These are phyloP conservation scores for Hymenoscyphus fructigenus DNA, from an alignment of 2,329 filamentous ascomycete species.

Conservation along the genomic window DNA sequence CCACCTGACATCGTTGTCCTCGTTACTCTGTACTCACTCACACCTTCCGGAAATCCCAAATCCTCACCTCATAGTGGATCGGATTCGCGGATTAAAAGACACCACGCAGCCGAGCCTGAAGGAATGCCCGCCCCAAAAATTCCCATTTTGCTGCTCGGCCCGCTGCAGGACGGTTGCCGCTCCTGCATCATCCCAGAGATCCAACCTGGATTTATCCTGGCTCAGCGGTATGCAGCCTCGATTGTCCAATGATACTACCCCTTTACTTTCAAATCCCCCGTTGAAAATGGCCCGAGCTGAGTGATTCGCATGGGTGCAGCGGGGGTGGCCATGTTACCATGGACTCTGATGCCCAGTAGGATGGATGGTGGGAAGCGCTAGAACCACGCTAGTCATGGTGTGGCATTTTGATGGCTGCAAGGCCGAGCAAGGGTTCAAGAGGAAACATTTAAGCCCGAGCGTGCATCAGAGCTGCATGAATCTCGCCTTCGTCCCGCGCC, in stretches of 20 bases:
- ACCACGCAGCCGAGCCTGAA: slow-evolving; percentile 10
- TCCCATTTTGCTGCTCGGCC: slow-evolving; percentile 27
- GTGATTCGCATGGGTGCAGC: slow-evolving; percentile 2
- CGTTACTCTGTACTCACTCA: not conserved
- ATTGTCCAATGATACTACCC: slow-evolving; percentile 9
- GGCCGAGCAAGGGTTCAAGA: not conserved
- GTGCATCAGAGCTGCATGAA: slow-evolving; percentile 12
- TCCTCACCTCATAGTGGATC: not conserved
- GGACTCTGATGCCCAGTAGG: slow-evolving; percentile 23
- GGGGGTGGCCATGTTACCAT: not conserved
- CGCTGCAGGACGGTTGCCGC: slow-evolving; percentile 32
- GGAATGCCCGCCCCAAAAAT: not conserved
- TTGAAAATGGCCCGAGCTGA: slow-evolving; percentile 18
- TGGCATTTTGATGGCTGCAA: slow-evolving; percentile 10
- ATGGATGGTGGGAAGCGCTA: slow-evolving; percentile 24
- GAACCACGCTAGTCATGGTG: not conserved
- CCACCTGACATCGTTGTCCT: not conserved
- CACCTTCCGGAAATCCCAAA: too few species aligned
- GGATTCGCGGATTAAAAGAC: not conserved
- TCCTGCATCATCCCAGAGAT: slow-evolving; percentile 5
- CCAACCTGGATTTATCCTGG: slow-evolving; percentile 10
- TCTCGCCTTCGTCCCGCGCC: slow-evolving; percentile 28
- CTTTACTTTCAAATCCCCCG: not conserved
- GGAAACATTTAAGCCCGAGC: slow-evolving; percentile 2
- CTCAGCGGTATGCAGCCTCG: not conserved